Conservation (phyloP, 1,284 basidiomycete genomes). For the Phenoliferia sp. region DNA sequence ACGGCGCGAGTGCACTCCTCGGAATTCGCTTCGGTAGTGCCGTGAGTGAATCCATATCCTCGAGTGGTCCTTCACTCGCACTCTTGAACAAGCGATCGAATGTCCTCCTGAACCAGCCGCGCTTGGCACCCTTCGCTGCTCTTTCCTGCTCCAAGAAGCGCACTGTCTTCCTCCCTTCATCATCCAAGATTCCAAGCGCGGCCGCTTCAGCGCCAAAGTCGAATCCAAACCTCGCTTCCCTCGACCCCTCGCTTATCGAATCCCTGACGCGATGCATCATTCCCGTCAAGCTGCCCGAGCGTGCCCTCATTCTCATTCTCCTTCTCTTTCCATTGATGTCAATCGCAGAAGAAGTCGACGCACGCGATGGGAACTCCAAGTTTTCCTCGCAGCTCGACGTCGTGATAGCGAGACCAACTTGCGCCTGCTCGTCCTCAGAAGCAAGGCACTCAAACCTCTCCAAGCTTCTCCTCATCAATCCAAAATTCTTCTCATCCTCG, state of each 20-base stretch:
- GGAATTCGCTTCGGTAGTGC: neutral
- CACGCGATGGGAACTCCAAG: neutral
- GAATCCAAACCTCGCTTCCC: neutral
- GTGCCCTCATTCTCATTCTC: neutral
- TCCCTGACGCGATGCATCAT: neutral
- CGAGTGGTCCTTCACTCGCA: no score
- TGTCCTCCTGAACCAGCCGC: neutral
- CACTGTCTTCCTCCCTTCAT: neutral
- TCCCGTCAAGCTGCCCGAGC: neutral
- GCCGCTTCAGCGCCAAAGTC: neutral
- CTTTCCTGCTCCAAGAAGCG: neutral
- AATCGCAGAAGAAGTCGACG: no score
- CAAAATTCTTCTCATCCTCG: neutral
- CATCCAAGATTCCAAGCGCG: neutral
- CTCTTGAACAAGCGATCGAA: neutral
- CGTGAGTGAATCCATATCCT: no score
- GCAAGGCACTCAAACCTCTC: no score
- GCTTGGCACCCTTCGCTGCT: neutral
- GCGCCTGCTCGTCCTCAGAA: neutral
- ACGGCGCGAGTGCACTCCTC: neutral
- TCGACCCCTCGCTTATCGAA: neutral
- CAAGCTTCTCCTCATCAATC: neutral
- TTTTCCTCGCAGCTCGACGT: neutral
- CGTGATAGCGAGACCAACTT: neutral
- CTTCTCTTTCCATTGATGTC: neutral